Evolutionary conservation across 1,284 basidiomycete genomes (phyloP).

Genomic region (Boletellus deceptivus): DNA sequence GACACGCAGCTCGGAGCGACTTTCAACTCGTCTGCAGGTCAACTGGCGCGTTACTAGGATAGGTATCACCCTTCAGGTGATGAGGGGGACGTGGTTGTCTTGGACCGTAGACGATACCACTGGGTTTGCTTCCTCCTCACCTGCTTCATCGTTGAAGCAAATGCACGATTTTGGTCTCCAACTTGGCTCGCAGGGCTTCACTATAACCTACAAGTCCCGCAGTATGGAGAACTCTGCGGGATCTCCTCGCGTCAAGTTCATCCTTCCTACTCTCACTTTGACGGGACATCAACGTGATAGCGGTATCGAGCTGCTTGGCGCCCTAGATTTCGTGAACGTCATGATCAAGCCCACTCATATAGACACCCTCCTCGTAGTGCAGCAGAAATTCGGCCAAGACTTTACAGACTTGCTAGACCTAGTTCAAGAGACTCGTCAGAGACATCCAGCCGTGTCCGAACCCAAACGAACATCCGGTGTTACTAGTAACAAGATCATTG

Average conservation of each 20-base stretch:
- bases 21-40: slow-evolving; percentile 41
- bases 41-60: slow-evolving; percentile 49
- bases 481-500: slow-evolving; percentile 37
- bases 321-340: slow-evolving; percentile 66
- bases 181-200: slow-evolving; percentile 61
- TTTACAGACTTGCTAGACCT: slow-evolving; percentile 75
- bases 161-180: slow-evolving; percentile 60
- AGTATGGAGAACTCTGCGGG: slow-evolving; percentile 35
- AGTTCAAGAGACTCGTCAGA: slow-evolving; percentile 56
- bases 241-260: slow-evolving; percentile 53
- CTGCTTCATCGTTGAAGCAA: slow-evolving; percentile 33
- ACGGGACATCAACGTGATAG: slow-evolving; percentile 53
- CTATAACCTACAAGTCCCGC: slow-evolving; percentile 52
- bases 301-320: slow-evolving; percentile 52
- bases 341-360: slow-evolving; percentile 77
- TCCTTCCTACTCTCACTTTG: slow-evolving; percentile 61
- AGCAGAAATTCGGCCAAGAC: slow-evolving; percentile 83
- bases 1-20: slow-evolving; percentile 28
- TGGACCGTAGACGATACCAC: slow-evolving; percentile 60
- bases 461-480: slow-evolving; percentile 11
- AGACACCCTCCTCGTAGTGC: slow-evolving; percentile 76
- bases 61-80: slow-evolving; percentile 68
- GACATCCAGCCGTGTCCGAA: slow-evolving; percentile 28
- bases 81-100: slow-evolving; percentile 81
- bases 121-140: slow-evolving; percentile 45